Percentiles rank a stretch among this genome's conserved stretches.
These are phyloP conservation scores for Tripterygium wilfordii DNA, from an alignment of 177 flowering plant genomes.

Conservation along the genomic window DNA sequence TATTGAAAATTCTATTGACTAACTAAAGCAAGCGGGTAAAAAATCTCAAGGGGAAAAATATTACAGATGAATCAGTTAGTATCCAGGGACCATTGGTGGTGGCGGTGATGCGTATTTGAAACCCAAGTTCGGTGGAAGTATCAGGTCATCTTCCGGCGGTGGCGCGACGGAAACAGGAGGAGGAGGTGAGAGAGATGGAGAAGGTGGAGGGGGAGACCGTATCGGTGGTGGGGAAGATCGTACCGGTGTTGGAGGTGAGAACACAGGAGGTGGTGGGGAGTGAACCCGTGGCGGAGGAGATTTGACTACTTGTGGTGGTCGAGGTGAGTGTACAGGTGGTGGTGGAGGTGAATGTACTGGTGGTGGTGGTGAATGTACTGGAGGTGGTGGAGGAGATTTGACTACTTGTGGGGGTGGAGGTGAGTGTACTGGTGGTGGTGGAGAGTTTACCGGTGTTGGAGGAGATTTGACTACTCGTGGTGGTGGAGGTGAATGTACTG, in stretches of 20 bases:
- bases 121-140: not conserved
- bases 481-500: slow-evolving; percentile 16
- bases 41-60: too few species aligned
- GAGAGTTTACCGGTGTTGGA: slow-evolving; percentile 7
- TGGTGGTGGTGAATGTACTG: slow-evolving; percentile 15
- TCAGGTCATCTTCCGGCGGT: too few species aligned
- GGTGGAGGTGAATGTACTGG: not conserved
- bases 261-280: not conserved
- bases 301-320: too few species aligned
- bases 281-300: not conserved
- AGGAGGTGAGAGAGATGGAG: not conserved
- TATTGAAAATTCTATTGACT: too few species aligned
- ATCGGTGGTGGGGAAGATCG: slow-evolving; percentile 49
- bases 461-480: slow-evolving; percentile 16
- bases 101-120: not conserved
- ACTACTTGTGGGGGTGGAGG: slow-evolving; percentile 21
- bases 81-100: not conserved
- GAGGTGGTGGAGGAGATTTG: slow-evolving; percentile 57
- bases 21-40: too few species aligned
- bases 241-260: slow-evolving; percentile 16
- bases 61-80: not conserved
- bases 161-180: too few species aligned
- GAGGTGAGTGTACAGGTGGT: too few species aligned
- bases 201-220: slow-evolving; percentile 5
- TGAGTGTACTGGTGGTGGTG: slow-evolving; percentile 11